phyloP scores from a whole-genome alignment of 1,284 basidiomycete genomes.

The Xanthoconium separans region DNA sequence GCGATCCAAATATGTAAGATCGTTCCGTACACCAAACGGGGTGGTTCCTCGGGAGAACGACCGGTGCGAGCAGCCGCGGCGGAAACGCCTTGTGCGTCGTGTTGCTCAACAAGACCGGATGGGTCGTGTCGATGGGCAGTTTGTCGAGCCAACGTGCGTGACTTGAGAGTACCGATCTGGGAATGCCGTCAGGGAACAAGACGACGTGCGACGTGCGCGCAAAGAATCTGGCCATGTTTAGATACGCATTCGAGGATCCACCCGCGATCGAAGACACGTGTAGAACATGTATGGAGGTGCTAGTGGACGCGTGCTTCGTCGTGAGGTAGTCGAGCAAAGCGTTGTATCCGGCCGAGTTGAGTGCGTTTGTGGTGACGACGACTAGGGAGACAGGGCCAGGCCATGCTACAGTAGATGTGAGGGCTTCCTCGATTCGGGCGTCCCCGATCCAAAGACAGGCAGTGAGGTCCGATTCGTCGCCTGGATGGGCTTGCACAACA shows the following conservation, averaged over 20 bases:
- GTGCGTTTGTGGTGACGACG: constrained; percentile 40
- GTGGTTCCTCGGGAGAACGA: constrained; percentile 48
- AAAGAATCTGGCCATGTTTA: constrained; percentile 64
- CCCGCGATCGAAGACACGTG: constrained; percentile 39
- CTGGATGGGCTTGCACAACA: constrained; percentile 17
- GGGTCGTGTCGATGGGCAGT: constrained; percentile 31
- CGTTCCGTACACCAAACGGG: constrained; percentile 66
- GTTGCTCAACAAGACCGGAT: constrained; percentile 28
- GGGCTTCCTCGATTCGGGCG: constrained; percentile 31
- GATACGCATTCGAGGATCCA: constrained; percentile 50
- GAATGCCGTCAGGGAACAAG: constrained; percentile 48
- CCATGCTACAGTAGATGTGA: constrained; percentile 45
- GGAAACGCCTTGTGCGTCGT: constrained; percentile 26
- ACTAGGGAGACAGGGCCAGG: constrained; percentile 56
- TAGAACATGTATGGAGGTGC: constrained; percentile 48
- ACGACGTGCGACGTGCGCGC: constrained; percentile 48
- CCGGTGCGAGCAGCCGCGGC: constrained; percentile 43
- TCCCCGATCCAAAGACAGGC: constrained; percentile 55
- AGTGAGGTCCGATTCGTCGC: constrained; percentile 32
- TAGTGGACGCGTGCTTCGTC: constrained; percentile 20
- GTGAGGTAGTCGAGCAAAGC: constrained; percentile 27
- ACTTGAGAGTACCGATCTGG: constrained; percentile 1
- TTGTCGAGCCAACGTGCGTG: constrained; percentile 17
- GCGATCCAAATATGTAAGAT: constrained; percentile 45
- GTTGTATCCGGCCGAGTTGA: constrained; percentile 33